phyloP scores from a whole-genome alignment of 768 basidiomycete genomes.

The Lentinula edodes region DNA sequence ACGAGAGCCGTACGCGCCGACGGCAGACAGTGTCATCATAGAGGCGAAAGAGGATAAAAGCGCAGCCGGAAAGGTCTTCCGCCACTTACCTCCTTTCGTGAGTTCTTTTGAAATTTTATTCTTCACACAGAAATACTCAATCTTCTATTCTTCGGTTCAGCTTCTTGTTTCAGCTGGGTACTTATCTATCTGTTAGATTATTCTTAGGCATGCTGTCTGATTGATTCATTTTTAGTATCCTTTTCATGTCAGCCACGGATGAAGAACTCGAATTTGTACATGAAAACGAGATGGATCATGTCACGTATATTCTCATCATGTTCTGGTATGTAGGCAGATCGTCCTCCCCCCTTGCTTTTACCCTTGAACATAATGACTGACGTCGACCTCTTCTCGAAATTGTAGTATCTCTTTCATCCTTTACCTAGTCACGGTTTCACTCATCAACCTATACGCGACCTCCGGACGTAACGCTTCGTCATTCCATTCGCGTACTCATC shows the following conservation, averaged over 20 bases:
- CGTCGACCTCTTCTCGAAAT: background rate
- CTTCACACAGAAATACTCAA: background rate
- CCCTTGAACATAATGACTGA: background rate
- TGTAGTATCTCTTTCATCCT: constrained; percentile 68
- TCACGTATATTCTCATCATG: constrained; percentile 84
- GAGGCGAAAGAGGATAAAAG: constrained; percentile 17
- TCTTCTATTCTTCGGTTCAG: constrained; percentile 26
- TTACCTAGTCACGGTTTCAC: constrained; percentile 65
- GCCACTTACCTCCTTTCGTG: constrained; percentile 87
- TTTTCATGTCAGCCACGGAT: constrained; percentile 93
- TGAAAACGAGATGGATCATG: constrained; percentile 79
- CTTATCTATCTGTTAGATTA: background rate
- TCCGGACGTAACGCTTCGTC: constrained; percentile 50
- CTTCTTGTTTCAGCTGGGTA: constrained; percentile 72
- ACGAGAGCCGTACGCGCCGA: constrained; percentile 6
- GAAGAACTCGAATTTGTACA: constrained; percentile 77
- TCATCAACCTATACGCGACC: constrained; percentile 64
- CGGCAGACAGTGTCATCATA: constrained; percentile 6
- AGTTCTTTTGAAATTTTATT: constrained; percentile 28
- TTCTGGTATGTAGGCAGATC: constrained; percentile 47
- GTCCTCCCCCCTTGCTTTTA: background rate
- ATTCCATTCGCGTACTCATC: background rate
- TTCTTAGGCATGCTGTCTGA: background rate
- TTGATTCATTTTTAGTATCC: constrained; percentile 35
- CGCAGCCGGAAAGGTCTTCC: constrained; percentile 56